These are phyloP conservation scores for Colletotrichum tropicale DNA, from an alignment of 2,329 filamentous ascomycete species.

Conservation along the genomic window DNA sequence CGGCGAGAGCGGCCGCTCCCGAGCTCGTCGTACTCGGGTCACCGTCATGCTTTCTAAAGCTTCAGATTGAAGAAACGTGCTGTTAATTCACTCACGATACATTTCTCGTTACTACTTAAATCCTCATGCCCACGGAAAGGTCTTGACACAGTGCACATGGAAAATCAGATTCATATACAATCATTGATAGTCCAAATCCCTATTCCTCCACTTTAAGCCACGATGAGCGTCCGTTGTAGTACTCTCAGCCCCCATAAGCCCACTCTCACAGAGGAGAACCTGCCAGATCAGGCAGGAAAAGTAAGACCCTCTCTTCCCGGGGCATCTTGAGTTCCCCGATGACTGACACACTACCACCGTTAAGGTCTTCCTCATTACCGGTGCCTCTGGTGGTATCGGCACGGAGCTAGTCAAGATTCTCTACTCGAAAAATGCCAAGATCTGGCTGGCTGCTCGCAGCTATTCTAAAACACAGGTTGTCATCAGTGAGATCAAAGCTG, in stretches of 20 bases:
- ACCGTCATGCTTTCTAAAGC: background rate
- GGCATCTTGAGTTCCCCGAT: background rate
- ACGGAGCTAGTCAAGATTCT: background rate
- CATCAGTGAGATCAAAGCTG: background rate
- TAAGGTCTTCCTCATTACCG: background rate
- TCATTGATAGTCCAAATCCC: background rate
- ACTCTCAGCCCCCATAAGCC: background rate
- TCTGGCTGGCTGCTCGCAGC: background rate
- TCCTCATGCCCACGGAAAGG: background rate
- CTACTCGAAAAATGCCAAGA: background rate
- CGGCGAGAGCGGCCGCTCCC: background rate
- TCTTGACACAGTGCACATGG: background rate
- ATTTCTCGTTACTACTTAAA: background rate
- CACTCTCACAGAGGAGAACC: background rate
- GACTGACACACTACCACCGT: rapidly evolving
- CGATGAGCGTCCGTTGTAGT: background rate
- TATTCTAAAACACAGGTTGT: background rate
- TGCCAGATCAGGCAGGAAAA: background rate
- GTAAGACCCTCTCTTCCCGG: rapidly evolving
- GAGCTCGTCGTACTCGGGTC: background rate
- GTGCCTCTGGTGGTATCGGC: background rate
- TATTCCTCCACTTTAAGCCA: background rate
- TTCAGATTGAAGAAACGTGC: background rate
- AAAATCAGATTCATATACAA: background rate
- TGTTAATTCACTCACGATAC: background rate